phyloP scores from a whole-genome alignment of 2,329 filamentous ascomycete species.

The Pseudopyricularia javanii region DNA sequence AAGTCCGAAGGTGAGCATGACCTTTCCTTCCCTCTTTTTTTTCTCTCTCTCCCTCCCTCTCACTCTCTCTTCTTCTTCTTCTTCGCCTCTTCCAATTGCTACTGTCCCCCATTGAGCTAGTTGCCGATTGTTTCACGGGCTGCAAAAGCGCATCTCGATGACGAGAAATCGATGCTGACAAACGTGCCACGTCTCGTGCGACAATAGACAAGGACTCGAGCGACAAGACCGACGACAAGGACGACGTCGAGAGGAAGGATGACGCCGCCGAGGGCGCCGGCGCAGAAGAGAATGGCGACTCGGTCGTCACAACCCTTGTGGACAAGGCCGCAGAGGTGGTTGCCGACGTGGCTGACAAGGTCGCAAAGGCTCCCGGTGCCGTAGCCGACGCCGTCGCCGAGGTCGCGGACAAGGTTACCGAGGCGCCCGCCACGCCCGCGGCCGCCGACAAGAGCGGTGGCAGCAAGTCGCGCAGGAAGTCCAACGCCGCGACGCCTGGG shows the following conservation, averaged over 20 bases:
- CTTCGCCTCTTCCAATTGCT: not conserved
- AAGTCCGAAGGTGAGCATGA: slow-evolving; percentile 8
- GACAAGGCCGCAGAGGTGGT: slow-evolving; percentile 9
- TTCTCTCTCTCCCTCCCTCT: not conserved
- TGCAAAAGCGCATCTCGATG: not conserved
- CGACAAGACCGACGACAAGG: slow-evolving; percentile 17
- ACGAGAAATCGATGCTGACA: not conserved
- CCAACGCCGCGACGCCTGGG: slow-evolving; percentile 44
- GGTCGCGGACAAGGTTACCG: slow-evolving; percentile 12
- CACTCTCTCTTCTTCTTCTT: not conserved
- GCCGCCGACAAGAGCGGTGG: slow-evolving; percentile 21
- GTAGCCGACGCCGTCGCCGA: slow-evolving; percentile 17
- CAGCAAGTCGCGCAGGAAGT: slow-evolving; percentile 59
- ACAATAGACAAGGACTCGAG: slow-evolving; percentile 10
- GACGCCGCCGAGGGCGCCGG: slow-evolving; percentile 19
- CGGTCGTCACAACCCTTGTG: not conserved
- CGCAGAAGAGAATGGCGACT: slow-evolving; percentile 11
- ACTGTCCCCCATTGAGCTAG: not conserved
- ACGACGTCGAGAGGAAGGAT: slow-evolving; percentile 53
- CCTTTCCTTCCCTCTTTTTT: not conserved
- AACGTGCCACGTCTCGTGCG: not conserved
- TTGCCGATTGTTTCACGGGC: not conserved
- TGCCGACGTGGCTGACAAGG: slow-evolving; percentile 10
- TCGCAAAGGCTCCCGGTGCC: slow-evolving; percentile 11
- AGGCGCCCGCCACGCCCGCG: slow-evolving; percentile 15